These are phyloP conservation scores for Castanea crenata DNA, from an alignment of 306 rosid species.

Conservation along the genomic window DNA sequence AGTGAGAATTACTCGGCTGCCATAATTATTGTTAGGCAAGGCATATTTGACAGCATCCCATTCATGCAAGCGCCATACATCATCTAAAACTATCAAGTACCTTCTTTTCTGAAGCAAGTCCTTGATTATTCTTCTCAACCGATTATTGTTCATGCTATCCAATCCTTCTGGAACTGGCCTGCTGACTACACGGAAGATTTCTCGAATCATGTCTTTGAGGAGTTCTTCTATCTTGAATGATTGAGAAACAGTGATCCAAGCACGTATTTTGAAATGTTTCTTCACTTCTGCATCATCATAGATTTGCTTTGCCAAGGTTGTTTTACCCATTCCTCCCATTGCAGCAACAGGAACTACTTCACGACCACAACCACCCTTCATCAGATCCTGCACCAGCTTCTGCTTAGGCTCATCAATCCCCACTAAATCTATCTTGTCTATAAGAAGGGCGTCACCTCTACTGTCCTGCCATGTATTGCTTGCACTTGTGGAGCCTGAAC, in stretches of 20 bases:
- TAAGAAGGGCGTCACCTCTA: neutral
- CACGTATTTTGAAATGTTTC: neutral
- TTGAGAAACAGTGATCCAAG: constrained; percentile 25
- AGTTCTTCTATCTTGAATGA: constrained; percentile 19
- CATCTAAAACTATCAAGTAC: constrained; percentile 23
- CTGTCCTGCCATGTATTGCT: neutral
- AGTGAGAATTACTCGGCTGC: constrained; percentile 26
- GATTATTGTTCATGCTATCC: constrained; percentile 4
- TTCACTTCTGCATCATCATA: neutral
- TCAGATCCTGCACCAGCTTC: neutral
- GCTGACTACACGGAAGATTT: neutral
- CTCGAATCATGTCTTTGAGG: constrained; percentile 19
- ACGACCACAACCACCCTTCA: neutral
- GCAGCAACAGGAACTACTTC: constrained; percentile 4
- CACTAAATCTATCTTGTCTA: neutral
- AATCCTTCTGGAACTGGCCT: constrained; percentile 1
- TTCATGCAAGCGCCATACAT: constrained; percentile 19
- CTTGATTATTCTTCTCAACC: neutral
- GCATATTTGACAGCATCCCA: constrained; percentile 8
- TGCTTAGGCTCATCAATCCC: neutral
- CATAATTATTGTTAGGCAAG: constrained; percentile 3
- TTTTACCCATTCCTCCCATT: constrained; percentile 19
- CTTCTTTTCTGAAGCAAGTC: constrained; percentile 8
- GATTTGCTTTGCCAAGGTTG: neutral
- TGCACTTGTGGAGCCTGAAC: neutral